These are phyloP conservation scores for Aspergillus panamensis DNA, from an alignment of 495 filamentous ascomycete species.

Conservation along the genomic window DNA sequence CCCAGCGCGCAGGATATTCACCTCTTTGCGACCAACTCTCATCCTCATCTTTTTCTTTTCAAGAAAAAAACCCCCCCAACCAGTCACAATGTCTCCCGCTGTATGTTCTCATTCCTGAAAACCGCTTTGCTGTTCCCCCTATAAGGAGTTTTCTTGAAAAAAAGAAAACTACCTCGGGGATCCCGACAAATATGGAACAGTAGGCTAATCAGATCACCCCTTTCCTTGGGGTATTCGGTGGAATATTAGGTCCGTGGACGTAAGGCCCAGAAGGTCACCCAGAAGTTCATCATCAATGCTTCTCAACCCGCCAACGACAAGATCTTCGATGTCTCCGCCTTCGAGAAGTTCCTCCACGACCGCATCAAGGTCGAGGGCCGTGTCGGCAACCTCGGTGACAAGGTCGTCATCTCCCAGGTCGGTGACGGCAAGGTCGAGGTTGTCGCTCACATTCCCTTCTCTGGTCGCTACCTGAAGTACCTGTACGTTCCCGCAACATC, in stretches of 20 bases:
- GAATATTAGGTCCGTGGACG: constrained; percentile 46
- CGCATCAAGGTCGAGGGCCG: constrained; percentile 99
- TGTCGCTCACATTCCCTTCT: constrained; percentile 94
- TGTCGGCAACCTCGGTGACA: constrained; percentile 95
- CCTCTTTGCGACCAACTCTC: constrained; percentile 53
- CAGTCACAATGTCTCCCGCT: constrained; percentile 52
- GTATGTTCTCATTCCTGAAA: constrained; percentile 67
- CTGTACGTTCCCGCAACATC: constrained; percentile 57
- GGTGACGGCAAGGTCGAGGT: constrained; percentile 98
- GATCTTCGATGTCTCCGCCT: constrained; percentile 98
- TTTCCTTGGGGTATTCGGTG: constrained; percentile 19
- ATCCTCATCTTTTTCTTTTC: constrained; percentile 14
- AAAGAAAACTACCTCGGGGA: constrained; percentile 24
- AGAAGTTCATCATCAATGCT: constrained; percentile 98
- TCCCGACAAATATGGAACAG: constrained; percentile 67
- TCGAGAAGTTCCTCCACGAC: constrained; percentile 99
- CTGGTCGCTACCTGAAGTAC: constrained; percentile 98
- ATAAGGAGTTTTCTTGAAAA: constrained; percentile 18
- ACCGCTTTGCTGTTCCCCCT: constrained; percentile 85
- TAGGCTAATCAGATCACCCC: constrained; percentile 68
- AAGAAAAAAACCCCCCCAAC: constrained; percentile 18
- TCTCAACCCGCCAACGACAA: constrained; percentile 96
- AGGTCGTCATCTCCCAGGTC: constrained; percentile 80
- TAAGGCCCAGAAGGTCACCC: constrained; percentile 65
- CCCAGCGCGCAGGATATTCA: constrained; percentile 54